Percentiles rank a stretch among this genome's conserved stretches.
Conservation (phyloP, 495 filamentous ascomycete genomes). For the Neurospora sp. region DNA sequence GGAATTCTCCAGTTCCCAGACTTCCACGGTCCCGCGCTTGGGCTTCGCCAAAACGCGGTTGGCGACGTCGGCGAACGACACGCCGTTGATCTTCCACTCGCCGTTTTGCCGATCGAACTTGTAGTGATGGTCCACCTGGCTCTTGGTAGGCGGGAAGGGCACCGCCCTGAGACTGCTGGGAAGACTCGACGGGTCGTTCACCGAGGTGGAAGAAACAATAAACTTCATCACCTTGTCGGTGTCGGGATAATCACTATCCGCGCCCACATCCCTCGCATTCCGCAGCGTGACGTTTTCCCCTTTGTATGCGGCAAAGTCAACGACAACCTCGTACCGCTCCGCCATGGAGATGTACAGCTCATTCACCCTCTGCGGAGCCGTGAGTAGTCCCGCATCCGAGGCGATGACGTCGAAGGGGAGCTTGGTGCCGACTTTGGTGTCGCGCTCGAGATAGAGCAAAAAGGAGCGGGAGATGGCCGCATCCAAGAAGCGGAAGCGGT, state of each 20-base stretch:
- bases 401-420: slow-evolving; percentile 41
- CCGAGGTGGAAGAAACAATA: slow-evolving; percentile 30
- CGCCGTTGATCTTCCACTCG: slow-evolving; percentile 42
- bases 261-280: slow-evolving; percentile 32
- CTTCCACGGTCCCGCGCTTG: slow-evolving; percentile 34
- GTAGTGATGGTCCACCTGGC: slow-evolving; percentile 29
- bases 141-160: slow-evolving; percentile 12
- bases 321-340: slow-evolving; percentile 45
- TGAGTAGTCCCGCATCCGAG: slow-evolving; percentile 40
- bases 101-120: slow-evolving; percentile 33
- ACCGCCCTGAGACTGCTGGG: slow-evolving; percentile 1
- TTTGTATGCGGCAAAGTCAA: slow-evolving; percentile 39
- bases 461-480: slow-evolving; percentile 40
- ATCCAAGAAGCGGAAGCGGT: slow-evolving; percentile 44
- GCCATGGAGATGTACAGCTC: slow-evolving; percentile 39
- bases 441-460: slow-evolving; percentile 30
- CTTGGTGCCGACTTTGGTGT: slow-evolving; percentile 5
- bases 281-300: slow-evolving; percentile 39
- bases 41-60: slow-evolving; percentile 43
- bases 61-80: slow-evolving; percentile 36
- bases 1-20: slow-evolving; percentile 41
- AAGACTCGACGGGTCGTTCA: slow-evolving; percentile 12
- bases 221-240: slow-evolving; percentile 47
- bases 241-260: slow-evolving; percentile 33
- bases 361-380: slow-evolving; percentile 21